A percentile compares a stretch with the other conserved stretches of the same genome.
These are phyloP conservation scores for Solanum pinnatisectum DNA, from an alignment of 257 asterid species.

Conservation along the genomic window DNA sequence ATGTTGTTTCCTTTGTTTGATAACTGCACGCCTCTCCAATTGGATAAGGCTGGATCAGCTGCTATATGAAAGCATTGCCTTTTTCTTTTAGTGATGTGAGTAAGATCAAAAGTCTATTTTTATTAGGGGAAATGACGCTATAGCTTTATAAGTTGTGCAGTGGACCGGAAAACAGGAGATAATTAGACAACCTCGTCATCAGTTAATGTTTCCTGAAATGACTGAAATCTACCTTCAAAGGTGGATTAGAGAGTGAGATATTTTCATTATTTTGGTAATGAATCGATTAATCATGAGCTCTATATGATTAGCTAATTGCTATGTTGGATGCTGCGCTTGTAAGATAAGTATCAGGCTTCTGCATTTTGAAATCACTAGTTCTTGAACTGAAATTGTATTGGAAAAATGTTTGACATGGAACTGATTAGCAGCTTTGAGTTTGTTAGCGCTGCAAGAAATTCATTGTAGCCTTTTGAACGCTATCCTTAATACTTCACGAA, in stretches of 20 bases:
- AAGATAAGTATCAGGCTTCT: neutral
- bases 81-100: neutral
- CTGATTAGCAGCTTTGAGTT: neutral
- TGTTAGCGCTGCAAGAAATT: neutral
- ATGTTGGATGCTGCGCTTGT: neutral
- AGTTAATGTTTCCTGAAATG: neutral
- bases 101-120: neutral
- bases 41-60: neutral
- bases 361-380: neutral
- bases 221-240: neutral
- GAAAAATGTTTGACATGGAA: neutral
- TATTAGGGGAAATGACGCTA: neutral
- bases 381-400: neutral
- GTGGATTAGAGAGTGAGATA: neutral
- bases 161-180: neutral
- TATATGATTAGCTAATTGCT: neutral
- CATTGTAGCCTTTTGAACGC: neutral
- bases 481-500: neutral
- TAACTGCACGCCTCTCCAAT: neutral
- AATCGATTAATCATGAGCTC: neutral
- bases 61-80: neutral
- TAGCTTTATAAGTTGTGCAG: neutral
- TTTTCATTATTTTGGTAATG: neutral
- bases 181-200: neutral
- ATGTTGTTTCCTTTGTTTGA: neutral